phyloP scores from a whole-genome alignment of 352 stramenopile genomes.

The Pythium monospermum region DNA sequence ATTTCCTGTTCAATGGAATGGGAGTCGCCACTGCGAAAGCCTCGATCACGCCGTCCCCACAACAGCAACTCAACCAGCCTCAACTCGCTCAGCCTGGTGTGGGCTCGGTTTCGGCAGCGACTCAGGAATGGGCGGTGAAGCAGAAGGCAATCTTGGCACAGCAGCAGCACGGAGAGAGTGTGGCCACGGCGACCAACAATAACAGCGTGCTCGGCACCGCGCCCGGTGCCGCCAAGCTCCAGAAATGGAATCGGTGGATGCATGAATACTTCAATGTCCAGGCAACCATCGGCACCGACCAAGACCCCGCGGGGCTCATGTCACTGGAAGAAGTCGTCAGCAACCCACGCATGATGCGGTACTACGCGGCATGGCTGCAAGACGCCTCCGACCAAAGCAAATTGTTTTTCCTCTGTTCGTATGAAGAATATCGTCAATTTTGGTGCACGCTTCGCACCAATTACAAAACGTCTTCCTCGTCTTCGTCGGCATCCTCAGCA shows the following conservation, averaged over 20 bases:
- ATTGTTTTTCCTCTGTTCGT: constrained; percentile 38
- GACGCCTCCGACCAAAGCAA: constrained; percentile 33
- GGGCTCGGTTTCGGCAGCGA: constrained; percentile 44
- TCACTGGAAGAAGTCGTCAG: constrained; percentile 37
- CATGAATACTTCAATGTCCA: constrained; percentile 29
- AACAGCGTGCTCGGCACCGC: constrained; percentile 19
- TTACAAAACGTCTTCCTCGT: too few species aligned
- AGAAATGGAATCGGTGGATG: constrained; percentile 59
- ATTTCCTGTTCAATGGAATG: constrained; percentile 63
- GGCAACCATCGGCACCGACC: constrained; percentile 12
- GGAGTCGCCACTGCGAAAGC: constrained; percentile 1
- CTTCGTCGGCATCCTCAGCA: too few species aligned
- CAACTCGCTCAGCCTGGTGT: constrained; percentile 6
- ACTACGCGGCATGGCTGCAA: constrained; percentile 36
- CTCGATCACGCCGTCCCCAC: constrained; percentile 5
- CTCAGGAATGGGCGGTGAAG: constrained; percentile 68
- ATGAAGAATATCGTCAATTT: constrained; percentile 38
- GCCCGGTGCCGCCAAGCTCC: constrained; percentile 57
- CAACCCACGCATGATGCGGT: constrained; percentile 44
- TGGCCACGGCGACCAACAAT: constrained; percentile 7
- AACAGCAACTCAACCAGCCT: constrained; percentile 6
- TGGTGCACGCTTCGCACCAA: constrained; percentile 29
- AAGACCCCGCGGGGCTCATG: constrained; percentile 19
- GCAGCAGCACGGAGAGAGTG: constrained; percentile 26
- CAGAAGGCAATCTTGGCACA: constrained; percentile 66